These are phyloP conservation scores for Trypanosoma scelopori DNA, from an alignment of 208 protist genomes.

Conservation along the genomic window DNA sequence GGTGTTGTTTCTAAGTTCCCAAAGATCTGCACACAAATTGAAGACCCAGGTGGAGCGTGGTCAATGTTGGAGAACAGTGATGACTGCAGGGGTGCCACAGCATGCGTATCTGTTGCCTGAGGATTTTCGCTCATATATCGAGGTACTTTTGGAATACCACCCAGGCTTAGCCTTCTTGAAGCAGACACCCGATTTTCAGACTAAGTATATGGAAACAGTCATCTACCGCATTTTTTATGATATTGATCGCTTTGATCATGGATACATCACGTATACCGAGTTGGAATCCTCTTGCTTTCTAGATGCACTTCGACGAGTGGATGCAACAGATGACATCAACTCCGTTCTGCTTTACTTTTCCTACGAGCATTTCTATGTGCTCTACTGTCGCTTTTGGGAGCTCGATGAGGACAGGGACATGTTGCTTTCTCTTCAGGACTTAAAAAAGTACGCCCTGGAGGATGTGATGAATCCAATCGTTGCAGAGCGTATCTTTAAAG, in stretches of 20 bases:
- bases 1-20: constrained; percentile 66
- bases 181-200: constrained; percentile 93
- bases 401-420: constrained; percentile 95
- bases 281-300: constrained; percentile 72
- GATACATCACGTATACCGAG: constrained; percentile 77
- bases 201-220: constrained; percentile 94
- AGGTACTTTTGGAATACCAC: constrained; percentile 83
- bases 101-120: constrained; percentile 56
- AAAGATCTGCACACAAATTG: constrained; percentile 5
- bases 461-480: constrained; percentile 80
- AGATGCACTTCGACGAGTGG: constrained; percentile 80
- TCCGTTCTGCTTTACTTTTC: constrained; percentile 94
- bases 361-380: constrained; percentile 99
- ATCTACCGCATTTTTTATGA: constrained; percentile 95
- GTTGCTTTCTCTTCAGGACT: constrained; percentile 84
- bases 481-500: constrained; percentile 77
- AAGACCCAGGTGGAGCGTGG: not conserved
- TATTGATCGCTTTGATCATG: constrained; percentile 83
- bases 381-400: constrained; percentile 99
- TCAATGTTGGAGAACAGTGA: not conserved
- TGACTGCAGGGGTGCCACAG: constrained; percentile 6
- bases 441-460: constrained; percentile 83
- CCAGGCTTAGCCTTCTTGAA: constrained; percentile 93
- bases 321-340: constrained; percentile 90
- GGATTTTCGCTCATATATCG: constrained; percentile 82